Percentiles rank a stretch among this genome's conserved stretches.
Evolutionary conservation across 2,329 filamentous ascomycete species (phyloP).

Genomic region (Ambrosiella xylebori): DNA sequence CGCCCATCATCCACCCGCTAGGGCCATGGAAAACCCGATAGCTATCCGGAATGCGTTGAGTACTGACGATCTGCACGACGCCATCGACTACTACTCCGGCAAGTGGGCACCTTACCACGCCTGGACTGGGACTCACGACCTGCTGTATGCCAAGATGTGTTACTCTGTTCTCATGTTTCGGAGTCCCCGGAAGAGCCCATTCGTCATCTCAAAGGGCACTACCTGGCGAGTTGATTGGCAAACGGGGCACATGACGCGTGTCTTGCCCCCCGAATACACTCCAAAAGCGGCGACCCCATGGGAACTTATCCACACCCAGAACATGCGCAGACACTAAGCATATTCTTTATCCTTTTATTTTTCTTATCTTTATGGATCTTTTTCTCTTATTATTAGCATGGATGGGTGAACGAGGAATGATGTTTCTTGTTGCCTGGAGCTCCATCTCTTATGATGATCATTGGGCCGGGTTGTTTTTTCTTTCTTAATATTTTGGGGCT

Average conservation of each 20-base stretch:
- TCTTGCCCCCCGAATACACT: constrained; percentile 36
- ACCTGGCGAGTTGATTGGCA: constrained; percentile 43
- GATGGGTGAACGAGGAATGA: neutral
- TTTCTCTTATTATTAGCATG: neutral
- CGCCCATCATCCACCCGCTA: constrained; percentile 18
- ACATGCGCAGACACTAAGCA: constrained; percentile 18
- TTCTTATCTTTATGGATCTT: constrained; percentile 1
- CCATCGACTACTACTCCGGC: constrained; percentile 29
- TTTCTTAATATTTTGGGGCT: neutral
- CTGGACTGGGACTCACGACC: constrained; percentile 38
- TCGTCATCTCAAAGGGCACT: constrained; percentile 38
- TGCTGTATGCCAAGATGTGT: constrained; percentile 42
- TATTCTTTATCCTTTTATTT: neutral
- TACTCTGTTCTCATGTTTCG: constrained; percentile 40
- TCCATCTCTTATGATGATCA: neutral
- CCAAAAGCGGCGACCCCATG: constrained; percentile 33
- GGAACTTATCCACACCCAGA: constrained; percentile 33
- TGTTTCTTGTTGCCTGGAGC: neutral
- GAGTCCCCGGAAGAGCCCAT: constrained; percentile 40
- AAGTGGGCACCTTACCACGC: constrained; percentile 40
- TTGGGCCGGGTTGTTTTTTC: neutral
- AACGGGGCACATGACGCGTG: constrained; percentile 36
- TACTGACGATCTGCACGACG: constrained; percentile 28
- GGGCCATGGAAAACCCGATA: constrained; percentile 17
- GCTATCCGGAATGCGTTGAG: constrained; percentile 22